These are phyloP conservation scores for Deuterostichococcus epilithicus DNA, from an alignment of 139 green algal species.

Conservation along the genomic window DNA sequence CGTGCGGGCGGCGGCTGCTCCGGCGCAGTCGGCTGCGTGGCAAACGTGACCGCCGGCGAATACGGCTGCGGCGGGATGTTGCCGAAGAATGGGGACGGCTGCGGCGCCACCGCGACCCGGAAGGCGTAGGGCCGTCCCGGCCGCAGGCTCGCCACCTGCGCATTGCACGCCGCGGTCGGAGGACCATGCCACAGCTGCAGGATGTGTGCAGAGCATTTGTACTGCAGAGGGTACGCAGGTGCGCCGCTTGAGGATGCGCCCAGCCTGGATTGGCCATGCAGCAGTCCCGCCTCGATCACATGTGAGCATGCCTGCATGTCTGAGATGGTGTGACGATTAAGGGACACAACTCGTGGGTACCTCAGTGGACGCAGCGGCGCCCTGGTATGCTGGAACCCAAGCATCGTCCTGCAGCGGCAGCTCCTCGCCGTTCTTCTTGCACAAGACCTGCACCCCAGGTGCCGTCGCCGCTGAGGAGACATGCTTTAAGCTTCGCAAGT, in stretches of 20 bases:
- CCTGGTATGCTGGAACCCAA: slow-evolving; percentile 15
- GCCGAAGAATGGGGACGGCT: slow-evolving; percentile 1
- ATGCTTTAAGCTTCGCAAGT: too few species aligned
- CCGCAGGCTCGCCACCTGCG: slow-evolving; percentile 46
- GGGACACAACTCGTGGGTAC: too few species aligned
- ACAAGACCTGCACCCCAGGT: neutral
- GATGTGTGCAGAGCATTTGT: too few species aligned
- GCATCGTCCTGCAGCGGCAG: neutral
- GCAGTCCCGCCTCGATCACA: too few species aligned
- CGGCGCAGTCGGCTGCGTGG: slow-evolving; percentile 33
- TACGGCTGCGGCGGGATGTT: neutral
- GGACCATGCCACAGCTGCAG: too few species aligned
- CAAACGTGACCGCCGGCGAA: slow-evolving; percentile 36
- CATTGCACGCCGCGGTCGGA: too few species aligned
- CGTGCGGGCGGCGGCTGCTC: slow-evolving; percentile 27
- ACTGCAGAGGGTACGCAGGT: too few species aligned
- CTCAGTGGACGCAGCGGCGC: slow-evolving; percentile 19
- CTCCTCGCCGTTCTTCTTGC: neutral
- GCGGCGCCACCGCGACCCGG: slow-evolving; percentile 21
- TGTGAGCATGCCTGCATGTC: too few species aligned
- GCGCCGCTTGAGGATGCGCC: too few species aligned
- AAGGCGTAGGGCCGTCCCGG: slow-evolving; percentile 49
- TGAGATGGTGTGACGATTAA: too few species aligned
- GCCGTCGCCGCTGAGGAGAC: too few species aligned
- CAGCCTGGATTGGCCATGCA: too few species aligned